A percentile compares a stretch with the other conserved stretches of the same genome.
These are phyloP conservation scores for Phytophthora palmivora DNA, from an alignment of 352 stramenopile species.

Conservation along the genomic window DNA sequence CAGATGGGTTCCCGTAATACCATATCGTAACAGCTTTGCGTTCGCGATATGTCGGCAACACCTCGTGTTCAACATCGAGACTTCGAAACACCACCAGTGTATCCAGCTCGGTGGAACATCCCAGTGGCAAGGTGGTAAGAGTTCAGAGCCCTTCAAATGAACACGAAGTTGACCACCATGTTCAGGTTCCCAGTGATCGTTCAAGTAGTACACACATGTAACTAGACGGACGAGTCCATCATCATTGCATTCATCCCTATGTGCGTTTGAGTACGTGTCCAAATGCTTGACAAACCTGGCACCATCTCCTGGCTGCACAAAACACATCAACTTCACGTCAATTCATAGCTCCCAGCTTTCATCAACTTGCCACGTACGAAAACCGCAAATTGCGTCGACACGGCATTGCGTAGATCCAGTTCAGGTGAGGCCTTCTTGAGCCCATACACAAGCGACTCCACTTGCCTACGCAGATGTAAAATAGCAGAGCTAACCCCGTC, in stretches of 20 bases:
- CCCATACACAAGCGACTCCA: conserved; percentile 63
- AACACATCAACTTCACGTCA: conserved; percentile 5
- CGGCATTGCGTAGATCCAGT: conserved; percentile 69
- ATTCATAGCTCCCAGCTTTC: not conserved
- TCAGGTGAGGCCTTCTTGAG: conserved; percentile 58
- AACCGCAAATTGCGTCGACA: conserved; percentile 78
- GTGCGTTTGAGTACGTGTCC: conserved; percentile 62
- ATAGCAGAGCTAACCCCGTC: conserved; percentile 46
- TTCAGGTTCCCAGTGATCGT: conserved; percentile 65
- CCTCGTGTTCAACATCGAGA: conserved; percentile 91
- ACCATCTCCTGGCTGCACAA: conserved; percentile 62
- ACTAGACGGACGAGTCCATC: conserved; percentile 58
- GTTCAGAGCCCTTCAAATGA: conserved; percentile 43
- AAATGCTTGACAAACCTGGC: conserved; percentile 76
- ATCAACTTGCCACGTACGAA: conserved; percentile 54
- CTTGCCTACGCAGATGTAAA: conserved; percentile 48
- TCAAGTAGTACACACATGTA: conserved; percentile 91
- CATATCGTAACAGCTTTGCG: conserved; percentile 94
- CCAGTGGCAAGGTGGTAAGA: conserved; percentile 36
- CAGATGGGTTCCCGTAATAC: conserved; percentile 84
- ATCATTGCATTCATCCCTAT: conserved; percentile 30
- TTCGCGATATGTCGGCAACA: conserved; percentile 79
- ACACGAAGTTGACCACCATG: conserved; percentile 77
- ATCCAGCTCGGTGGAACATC: conserved; percentile 87
- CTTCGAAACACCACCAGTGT: conserved; percentile 93